Evolutionary conservation across 2,329 filamentous ascomycete species (phyloP), one percentile per base, ranked within the genome.

Genomic region (Verticillium nubilum): DNA sequence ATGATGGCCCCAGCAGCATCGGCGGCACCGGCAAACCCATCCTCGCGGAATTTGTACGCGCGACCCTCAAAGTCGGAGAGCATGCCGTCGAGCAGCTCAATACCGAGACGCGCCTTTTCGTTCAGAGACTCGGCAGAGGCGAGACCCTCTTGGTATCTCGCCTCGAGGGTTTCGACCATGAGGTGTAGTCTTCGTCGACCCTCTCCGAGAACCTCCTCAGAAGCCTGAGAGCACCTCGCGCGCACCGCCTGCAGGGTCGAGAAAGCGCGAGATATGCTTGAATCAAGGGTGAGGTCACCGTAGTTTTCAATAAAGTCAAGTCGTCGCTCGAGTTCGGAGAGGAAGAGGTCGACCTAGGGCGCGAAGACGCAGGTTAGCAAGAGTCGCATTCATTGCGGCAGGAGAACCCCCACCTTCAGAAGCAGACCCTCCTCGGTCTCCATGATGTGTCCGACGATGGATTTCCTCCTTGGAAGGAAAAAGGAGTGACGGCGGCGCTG

Each of bases 121-220:
- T 95, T 92, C 67, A 98, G 76, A 0, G 92, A 93, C 70, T 91
- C 93, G 64, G 93, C 92, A 2, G 90, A 90, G 17, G 85, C 88
- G 64, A 99, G 76, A 1, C 90, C 92, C 67, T 95, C 91, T 63
- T 96, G 88, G 74, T 97, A 99, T 64, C 91, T 84, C 28, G 83
- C 83, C 73, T 99, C 95, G 15, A 99, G 79, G 0, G 92, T 97
- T 67, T 98, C 94, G 33, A 99, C 92, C 78, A 98, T 88, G 60
- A 98, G 86, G 64, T 91, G 90, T 61, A 96, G 86, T 62, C 92
- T 85, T 64, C 91, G 86, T 57, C 91, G 88, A 25, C 95, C 93
- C 37, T 90, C 91, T 59, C 92, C 95, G 66, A 98, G 86, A 54
- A 97, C 85, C 70, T 95, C 94, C 63, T 92, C 94, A 1, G 93